Conservation (phyloP, 352 stramenopile genomes). For the Globisporangium parvum region DNA sequence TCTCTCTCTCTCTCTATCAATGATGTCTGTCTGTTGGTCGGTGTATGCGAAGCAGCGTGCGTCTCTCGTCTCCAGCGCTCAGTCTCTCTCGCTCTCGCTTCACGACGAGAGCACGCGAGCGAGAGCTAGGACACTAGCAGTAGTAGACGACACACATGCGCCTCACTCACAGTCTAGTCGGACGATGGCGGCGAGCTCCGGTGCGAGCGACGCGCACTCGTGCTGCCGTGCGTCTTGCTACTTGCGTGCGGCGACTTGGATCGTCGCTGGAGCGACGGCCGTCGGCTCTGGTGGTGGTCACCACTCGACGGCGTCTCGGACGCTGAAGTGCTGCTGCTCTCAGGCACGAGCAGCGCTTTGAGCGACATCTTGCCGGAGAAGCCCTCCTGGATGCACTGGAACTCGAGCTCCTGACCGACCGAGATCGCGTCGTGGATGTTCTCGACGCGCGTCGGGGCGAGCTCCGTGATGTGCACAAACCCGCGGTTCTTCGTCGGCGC, state of each 20-base stretch:
- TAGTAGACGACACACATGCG: not conserved
- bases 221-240: conserved; percentile 4
- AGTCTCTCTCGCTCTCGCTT: not conserved
- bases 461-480: conserved; percentile 94
- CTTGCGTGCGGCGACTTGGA: conserved; percentile 8
- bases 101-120: not conserved
- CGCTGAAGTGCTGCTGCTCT: conserved; percentile 1
- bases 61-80: too few relatives aligned
- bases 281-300: conserved; percentile 17
- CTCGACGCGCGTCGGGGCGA: conserved; percentile 59
- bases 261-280: conserved; percentile 22
- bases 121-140: too few relatives aligned
- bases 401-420: conserved; percentile 71
- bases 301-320: conserved; percentile 1
- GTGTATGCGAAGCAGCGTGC: not conserved
- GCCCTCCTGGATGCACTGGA: conserved; percentile 73
- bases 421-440: conserved; percentile 61
- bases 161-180: not conserved
- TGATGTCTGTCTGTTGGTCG: not conserved
- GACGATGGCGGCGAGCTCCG: conserved; percentile 4
- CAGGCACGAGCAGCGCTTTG: conserved; percentile 38
- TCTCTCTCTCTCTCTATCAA: too few relatives aligned
- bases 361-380: conserved; percentile 79
- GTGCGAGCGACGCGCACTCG: conserved; percentile 8
- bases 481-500: conserved; percentile 75